Evolutionary conservation across 768 basidiomycete genomes (phyloP).

Genomic region (Erythrobasidium yunnanense): DNA sequence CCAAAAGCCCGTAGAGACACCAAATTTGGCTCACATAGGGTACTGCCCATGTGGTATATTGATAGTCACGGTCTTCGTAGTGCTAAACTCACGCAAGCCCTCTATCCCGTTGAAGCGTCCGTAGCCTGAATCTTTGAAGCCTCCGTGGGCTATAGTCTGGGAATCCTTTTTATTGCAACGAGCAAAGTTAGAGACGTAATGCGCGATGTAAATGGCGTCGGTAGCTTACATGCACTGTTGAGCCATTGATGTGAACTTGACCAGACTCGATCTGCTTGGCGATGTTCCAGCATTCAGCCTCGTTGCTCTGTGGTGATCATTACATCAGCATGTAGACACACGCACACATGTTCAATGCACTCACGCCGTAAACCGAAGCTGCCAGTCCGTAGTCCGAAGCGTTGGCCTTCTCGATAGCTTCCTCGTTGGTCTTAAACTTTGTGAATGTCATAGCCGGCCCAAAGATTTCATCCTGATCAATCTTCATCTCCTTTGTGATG

Average conservation of each 20-base stretch:
- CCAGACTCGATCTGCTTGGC: slow-evolving; percentile 39
- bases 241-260: slow-evolving; percentile 37
- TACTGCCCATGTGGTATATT: slow-evolving; percentile 2
- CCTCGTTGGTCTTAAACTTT: slow-evolving; percentile 25
- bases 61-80: slow-evolving; percentile 30
- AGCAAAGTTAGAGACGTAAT: too few species aligned
- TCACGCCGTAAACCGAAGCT: slow-evolving; percentile 38
- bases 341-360: too few species aligned
- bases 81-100: slow-evolving; percentile 40
- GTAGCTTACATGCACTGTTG: slow-evolving; percentile 35
- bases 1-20: too few species aligned
- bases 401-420: slow-evolving; percentile 40
- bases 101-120: slow-evolving; percentile 42
- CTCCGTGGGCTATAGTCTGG: slow-evolving; percentile 39
- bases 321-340: too few species aligned
- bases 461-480: slow-evolving; percentile 9
- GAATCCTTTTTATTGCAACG: slow-evolving; percentile 27
- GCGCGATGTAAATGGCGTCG: too few species aligned
- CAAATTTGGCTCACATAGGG: slow-evolving; percentile 21
- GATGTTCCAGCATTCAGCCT: slow-evolving; percentile 34
- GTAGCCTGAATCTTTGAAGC: slow-evolving; percentile 40
- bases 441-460: slow-evolving; percentile 3
- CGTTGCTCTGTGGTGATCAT: slow-evolving; percentile 26
- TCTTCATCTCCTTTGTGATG: not conserved
- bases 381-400: slow-evolving; percentile 39